Percentiles rank a stretch among this genome's conserved stretches.
phyloP scores from a whole-genome alignment of 345 rosid species.

The Pugionium cornutum region DNA sequence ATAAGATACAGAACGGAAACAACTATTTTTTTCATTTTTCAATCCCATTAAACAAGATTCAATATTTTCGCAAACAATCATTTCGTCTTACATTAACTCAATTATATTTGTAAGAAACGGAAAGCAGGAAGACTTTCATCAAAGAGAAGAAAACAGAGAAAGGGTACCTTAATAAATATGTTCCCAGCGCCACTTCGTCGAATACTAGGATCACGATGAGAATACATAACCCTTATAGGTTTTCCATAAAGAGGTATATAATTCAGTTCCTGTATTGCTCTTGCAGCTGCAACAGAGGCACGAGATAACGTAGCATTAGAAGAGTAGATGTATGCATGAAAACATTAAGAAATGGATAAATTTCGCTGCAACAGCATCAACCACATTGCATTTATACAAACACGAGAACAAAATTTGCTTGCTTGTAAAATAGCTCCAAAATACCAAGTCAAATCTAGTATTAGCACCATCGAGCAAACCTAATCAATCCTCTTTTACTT shows the following conservation, averaged over 20 bases:
- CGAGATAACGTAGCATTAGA: neutral
- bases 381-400: conserved; percentile 8
- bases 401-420: neutral
- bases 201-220: conserved; percentile 75
- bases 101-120: too few species aligned
- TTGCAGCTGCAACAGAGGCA: conserved; percentile 57
- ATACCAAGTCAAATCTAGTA: neutral
- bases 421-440: neutral
- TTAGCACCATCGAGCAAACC: conserved; percentile 6
- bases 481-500: neutral
- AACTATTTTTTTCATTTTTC: neutral
- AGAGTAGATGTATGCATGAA: neutral
- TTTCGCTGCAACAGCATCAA: neutral
- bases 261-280: conserved; percentile 81
- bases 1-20: neutral
- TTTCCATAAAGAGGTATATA: conserved; percentile 74
- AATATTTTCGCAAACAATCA: neutral
- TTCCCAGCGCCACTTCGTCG: conserved; percentile 91
- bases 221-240: conserved; percentile 79
- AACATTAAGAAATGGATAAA: neutral
- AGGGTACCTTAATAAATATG: conserved; percentile 82
- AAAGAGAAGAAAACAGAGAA: neutral
- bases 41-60: neutral
- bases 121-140: neutral
- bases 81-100: neutral